Conservation (phyloP, 768 basidiomycete species). For the Rhodotorula sphaerocarpa region DNA sequence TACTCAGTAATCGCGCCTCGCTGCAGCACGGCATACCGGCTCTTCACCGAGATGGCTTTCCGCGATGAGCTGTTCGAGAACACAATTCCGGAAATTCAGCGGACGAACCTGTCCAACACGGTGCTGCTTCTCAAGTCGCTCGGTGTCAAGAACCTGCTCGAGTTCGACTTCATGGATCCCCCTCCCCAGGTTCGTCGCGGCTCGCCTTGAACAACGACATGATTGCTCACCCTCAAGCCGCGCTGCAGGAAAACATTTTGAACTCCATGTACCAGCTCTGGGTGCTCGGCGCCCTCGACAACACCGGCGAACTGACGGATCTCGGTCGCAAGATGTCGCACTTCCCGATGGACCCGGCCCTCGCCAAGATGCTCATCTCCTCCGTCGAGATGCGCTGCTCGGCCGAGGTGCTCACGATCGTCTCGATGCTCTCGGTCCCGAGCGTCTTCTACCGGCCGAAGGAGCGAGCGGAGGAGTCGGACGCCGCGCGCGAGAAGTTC, state of each 20-base stretch:
- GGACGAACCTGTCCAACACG: slow-evolving; percentile 95
- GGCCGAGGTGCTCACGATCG: slow-evolving; percentile 92
- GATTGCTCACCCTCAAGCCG: background rate
- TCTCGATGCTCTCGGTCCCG: slow-evolving; percentile 96
- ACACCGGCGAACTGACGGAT: slow-evolving; percentile 88
- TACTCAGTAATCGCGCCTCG: background rate
- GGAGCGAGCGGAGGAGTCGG: slow-evolving; percentile 93
- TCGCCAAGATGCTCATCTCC: slow-evolving; percentile 97
- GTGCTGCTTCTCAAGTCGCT: slow-evolving; percentile 88
- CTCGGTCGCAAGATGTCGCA: slow-evolving; percentile 95
- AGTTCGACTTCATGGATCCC: slow-evolving; percentile 99
- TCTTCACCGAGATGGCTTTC: slow-evolving; percentile 95
- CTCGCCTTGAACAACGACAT: background rate
- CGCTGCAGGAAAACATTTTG: slow-evolving; percentile 76
- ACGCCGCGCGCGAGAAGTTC: slow-evolving; percentile 95
- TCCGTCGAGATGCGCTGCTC: slow-evolving; percentile 91
- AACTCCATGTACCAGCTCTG: slow-evolving; percentile 99
- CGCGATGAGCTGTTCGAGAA: slow-evolving; percentile 90
- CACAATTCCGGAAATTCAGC: slow-evolving; percentile 96
- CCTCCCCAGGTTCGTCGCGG: slow-evolving; percentile 68
- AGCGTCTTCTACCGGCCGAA: slow-evolving; percentile 96
- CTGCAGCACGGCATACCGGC: slow-evolving; percentile 82
- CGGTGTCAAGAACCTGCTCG: slow-evolving; percentile 90
- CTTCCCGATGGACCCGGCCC: slow-evolving; percentile 96
- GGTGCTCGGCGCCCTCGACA: slow-evolving; percentile 96